Base-by-base conservation (phyloP, 257 asterid genomes). In the Solanum tacnaense region DNA sequence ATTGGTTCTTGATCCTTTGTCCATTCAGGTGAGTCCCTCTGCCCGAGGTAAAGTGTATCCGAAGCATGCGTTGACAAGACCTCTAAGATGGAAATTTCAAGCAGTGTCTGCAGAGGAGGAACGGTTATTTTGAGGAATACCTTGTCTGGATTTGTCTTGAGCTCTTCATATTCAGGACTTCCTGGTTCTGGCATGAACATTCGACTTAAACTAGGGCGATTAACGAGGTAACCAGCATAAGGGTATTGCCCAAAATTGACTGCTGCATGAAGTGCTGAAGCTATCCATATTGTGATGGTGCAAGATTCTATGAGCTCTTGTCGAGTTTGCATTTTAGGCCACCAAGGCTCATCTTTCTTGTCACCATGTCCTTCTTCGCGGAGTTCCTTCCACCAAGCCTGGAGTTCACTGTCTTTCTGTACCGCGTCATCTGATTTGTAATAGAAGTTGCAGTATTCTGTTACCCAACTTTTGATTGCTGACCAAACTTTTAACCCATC, bases 201-300 rank as follows among this genome's bases (percentile, higher is more conserved):
- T 2, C 96, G 93, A 88, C 98, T 95, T 8, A 91, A 84, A 15
- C 94, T 87, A 0, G 98, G 98, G 32, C 98, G 94, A 85, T 93
- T 49, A 49, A 49, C 58, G 41, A 90, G 89, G 88, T 93, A 93
- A 35, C 98, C 98, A 18, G 92, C 94, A 44, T 88, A 95, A 56
- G 98, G 93, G 89, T 90, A 96, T 89, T 92, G 98, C 25, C 98
- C 98, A 34, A 96, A 96, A 74, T 93, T 94, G 76, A 93, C 89
- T 4, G 98, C 94, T 20, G 98, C 96, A 20, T 96, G 98, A 78
- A 95, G 98, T n/a, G 98, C 98, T 6, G 98, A 95, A 1, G 98
- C 93, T 65, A 93, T 29, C 98, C 98, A 95, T 87, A 96, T 94
- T 84, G 91, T 93, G 49, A 44, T 95, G 35, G 97, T 92, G 94